Evolutionary conservation across 2,329 filamentous ascomycete species (phyloP).

Genomic region (Pseudogymnoascus sp.): DNA sequence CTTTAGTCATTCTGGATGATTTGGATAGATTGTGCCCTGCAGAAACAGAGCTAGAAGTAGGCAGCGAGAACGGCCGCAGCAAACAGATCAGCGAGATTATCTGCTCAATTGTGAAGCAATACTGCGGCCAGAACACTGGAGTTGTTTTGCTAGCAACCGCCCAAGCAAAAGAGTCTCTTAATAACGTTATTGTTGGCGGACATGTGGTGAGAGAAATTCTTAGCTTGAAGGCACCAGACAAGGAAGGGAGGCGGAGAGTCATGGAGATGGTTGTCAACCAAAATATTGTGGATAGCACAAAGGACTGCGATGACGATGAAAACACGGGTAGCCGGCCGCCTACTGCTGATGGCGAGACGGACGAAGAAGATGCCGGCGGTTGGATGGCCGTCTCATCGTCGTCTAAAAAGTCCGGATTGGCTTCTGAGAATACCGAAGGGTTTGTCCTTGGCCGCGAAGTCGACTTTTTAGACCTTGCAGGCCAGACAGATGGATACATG

Average conservation of each 20-base stretch:
- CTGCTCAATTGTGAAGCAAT: slow-evolving; percentile 73
- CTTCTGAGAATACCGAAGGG: slow-evolving; percentile 42
- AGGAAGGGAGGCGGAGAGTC: slow-evolving; percentile 77
- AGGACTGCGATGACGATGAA: slow-evolving; percentile 31
- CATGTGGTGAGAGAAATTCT: slow-evolving; percentile 91
- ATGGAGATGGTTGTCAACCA: slow-evolving; percentile 69
- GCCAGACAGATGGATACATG: slow-evolving; percentile 96
- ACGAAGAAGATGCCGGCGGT: slow-evolving; percentile 49
- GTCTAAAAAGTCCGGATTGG: slow-evolving; percentile 37
- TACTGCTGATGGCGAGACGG: slow-evolving; percentile 45
- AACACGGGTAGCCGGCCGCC: slow-evolving; percentile 46
- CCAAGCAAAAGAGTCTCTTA: slow-evolving; percentile 85
- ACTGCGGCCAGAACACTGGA: slow-evolving; percentile 70
- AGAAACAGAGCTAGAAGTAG: slow-evolving; percentile 90
- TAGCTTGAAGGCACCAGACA: slow-evolving; percentile 82
- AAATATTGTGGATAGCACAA: slow-evolving; percentile 37
- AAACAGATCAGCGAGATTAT: slow-evolving; percentile 87
- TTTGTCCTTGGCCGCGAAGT: slow-evolving; percentile 70
- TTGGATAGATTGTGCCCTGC: slow-evolving; percentile 86
- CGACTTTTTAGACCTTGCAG: slow-evolving; percentile 87
- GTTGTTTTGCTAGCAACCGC: slow-evolving; percentile 87
- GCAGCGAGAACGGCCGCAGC: slow-evolving; percentile 87
- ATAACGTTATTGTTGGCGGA: slow-evolving; percentile 82
- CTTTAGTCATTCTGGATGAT: slow-evolving; percentile 85
- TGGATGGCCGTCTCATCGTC: slow-evolving; percentile 72